phyloP scores from a whole-genome alignment of 1,284 basidiomycete genomes.

The Porogramme epimiltina region DNA sequence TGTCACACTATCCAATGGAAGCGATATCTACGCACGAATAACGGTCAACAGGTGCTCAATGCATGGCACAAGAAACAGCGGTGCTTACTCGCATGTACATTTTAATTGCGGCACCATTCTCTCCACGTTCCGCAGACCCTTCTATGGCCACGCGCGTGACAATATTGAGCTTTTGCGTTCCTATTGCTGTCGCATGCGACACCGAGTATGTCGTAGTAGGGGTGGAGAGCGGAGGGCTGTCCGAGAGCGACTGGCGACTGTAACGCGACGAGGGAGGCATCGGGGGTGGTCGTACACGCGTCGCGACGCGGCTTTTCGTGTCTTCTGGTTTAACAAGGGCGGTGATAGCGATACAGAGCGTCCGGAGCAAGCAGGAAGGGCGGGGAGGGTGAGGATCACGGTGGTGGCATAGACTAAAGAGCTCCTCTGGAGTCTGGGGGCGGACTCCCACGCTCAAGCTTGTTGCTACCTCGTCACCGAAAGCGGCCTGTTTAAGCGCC shows the following conservation, averaged over 20 bases:
- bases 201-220: constrained; percentile 35
- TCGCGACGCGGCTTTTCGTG: constrained; percentile 13
- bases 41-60: neutral
- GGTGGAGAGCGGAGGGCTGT: constrained; percentile 45
- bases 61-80: neutral
- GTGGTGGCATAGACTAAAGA: constrained; percentile 16
- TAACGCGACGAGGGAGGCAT: constrained; percentile 33
- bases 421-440: constrained; percentile 1
- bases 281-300: constrained; percentile 8
- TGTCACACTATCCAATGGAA: constrained; percentile 63
- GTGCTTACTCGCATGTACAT: constrained; percentile 73
- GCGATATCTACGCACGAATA: constrained; percentile 49
- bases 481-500: neutral
- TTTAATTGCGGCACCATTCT: constrained; percentile 65
- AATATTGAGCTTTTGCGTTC: constrained; percentile 58
- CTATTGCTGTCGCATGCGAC: constrained; percentile 28
- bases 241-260: constrained; percentile 37
- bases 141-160: constrained; percentile 75
- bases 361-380: neutral
- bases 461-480: constrained; percentile 12
- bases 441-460: constrained; percentile 8
- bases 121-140: constrained; percentile 64
- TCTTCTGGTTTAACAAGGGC: neutral
- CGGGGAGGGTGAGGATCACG: constrained; percentile 3
- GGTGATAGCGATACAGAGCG: neutral